phyloP scores from a whole-genome alignment of 306 rosid species.

The Casuarina glauca region DNA sequence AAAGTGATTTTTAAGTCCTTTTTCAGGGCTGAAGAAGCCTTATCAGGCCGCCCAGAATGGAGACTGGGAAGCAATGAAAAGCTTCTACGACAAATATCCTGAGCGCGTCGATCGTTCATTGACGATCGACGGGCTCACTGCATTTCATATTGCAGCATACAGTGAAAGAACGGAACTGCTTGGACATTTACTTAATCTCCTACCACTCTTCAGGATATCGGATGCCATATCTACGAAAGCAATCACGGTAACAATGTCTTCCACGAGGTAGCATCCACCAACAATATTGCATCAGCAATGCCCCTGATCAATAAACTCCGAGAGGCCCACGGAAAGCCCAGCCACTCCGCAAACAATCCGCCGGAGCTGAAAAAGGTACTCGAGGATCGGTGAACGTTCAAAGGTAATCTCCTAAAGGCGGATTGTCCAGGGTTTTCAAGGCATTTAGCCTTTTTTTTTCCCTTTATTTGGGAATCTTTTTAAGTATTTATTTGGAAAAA shows the following conservation, averaged over 20 bases:
- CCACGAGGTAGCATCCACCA: not conserved
- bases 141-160: constrained; percentile 14
- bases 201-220: no score
- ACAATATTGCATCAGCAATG: not conserved
- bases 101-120: not conserved
- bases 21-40: not conserved
- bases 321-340: no score
- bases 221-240: not conserved
- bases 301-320: not conserved
- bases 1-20: not conserved
- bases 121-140: not conserved
- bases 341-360: not conserved
- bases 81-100: not conserved
- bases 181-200: not conserved
- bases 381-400: no score
- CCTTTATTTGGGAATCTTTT: no score
- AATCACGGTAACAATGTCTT: not conserved
- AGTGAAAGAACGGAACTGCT: not conserved
- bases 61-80: not conserved
- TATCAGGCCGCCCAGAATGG: not conserved
- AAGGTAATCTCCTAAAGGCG: no score
- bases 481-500: no score
- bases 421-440: no score
- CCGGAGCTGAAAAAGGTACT: not conserved
- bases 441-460: no score